phyloP scores from a whole-genome alignment of 768 basidiomycete species.

The Tephrocybe sp. region DNA sequence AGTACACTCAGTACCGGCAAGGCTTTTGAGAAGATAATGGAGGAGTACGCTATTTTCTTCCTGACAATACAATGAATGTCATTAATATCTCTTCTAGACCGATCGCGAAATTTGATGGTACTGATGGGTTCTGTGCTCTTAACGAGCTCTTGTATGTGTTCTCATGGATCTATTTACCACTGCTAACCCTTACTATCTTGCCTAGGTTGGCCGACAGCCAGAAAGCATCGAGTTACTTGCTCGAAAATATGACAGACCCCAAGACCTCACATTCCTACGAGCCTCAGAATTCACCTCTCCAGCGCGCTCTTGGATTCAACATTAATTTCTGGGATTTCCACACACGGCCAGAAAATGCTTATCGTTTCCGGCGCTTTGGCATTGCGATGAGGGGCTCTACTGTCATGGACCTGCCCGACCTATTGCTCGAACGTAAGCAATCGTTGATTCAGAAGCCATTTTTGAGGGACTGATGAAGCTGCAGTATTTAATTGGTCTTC shows the following conservation, averaged over 20 bases:
- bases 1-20: slow-evolving; percentile 28
- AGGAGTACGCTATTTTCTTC: slow-evolving; percentile 18
- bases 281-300: slow-evolving; percentile 15
- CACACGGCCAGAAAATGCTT: slow-evolving; percentile 20
- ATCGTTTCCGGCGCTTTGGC: slow-evolving; percentile 25
- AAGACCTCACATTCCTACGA: slow-evolving; percentile 17
- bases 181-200: not conserved
- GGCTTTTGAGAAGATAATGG: slow-evolving; percentile 21
- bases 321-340: slow-evolving; percentile 20
- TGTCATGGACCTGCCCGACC: slow-evolving; percentile 15
- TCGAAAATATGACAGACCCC: slow-evolving; percentile 25
- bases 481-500: slow-evolving; percentile 55
- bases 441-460: not conserved
- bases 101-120: slow-evolving; percentile 22
- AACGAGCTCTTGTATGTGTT: slow-evolving; percentile 19
- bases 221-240: slow-evolving; percentile 23
- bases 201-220: slow-evolving; percentile 21
- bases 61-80: too few species aligned
- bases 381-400: slow-evolving; percentile 22
- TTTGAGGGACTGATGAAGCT: not conserved
- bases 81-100: slow-evolving; percentile 18
- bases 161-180: not conserved
- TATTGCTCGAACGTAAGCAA: slow-evolving; percentile 17
- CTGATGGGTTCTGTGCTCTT: slow-evolving; percentile 25
- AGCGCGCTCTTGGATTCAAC: slow-evolving; percentile 16